Base-by-base conservation (phyloP, 1,284 basidiomycete genomes). In the Rhodotorula sp. region DNA sequence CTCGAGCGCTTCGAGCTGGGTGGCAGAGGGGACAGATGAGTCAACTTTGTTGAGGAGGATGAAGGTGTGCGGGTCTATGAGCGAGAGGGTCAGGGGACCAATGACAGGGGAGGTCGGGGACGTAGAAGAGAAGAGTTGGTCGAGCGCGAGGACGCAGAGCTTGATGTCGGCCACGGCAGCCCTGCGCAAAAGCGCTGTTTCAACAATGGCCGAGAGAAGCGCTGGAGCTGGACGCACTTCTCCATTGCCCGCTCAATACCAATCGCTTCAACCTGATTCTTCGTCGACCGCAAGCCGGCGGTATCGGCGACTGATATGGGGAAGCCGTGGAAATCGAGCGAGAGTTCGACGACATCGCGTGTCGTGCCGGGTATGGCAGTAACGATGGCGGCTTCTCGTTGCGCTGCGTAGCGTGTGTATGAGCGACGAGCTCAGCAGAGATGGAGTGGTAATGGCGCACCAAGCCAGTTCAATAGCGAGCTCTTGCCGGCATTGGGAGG, bases 401-500 rank as follows among this genome's bases (percentile, higher is more conserved):
- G 88, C 11, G 89, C 91, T 91, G 75, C 8, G 22, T 59, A 26
- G 4, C 44, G 30, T 22, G 2, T 13, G 2, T 18, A 10, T 37
- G 13, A 28, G 20, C 15, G n/a, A 2, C 6, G 22, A 10, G 28
- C 31, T 44, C 5, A 20, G 46, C 13, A 30, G 52, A 4, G 5
- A 31, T 52, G 10, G n/a, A 30, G 7, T n/a, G 51, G 26, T 13
- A 16, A 46, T 37, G 30, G 73, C 83, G n/a, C 72, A 88, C 90
- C 89, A 15, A 94, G 81, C 78, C 87, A 89, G 77, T 94, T 94
- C 47, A 93, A 83, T 28, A 94, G 79, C 71, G 87, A 90, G 75
- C 89, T 91, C 81, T 94, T 94, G 48, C 92, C 92, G 2, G 89
- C 91, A 76, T 95, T 95, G 0, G 92, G 90, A 26, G 91, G 90